Conservation (phyloP, 805 yeast genomes). For the Lipomyces yamanashiensis region DNA sequence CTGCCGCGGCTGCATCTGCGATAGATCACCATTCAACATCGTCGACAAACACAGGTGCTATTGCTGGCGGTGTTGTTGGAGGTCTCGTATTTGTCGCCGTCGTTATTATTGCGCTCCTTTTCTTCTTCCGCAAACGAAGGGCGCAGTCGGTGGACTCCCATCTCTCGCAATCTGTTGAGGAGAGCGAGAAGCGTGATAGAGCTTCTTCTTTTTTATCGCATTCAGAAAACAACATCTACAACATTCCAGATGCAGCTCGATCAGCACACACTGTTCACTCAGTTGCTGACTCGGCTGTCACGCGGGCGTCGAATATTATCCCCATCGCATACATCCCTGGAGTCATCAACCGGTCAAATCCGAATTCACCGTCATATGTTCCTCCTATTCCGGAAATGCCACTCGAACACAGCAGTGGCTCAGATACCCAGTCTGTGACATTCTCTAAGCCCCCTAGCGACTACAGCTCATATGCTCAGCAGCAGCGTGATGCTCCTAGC, state of each 20-base stretch:
- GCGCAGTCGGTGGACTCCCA: slow-evolving; percentile 42
- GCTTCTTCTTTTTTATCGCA: not conserved
- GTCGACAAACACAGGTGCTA: slow-evolving; percentile 53
- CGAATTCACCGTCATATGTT: slow-evolving; percentile 27
- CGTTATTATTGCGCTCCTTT: slow-evolving; percentile 47
- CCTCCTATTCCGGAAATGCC: slow-evolving; percentile 41
- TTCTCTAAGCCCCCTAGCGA: not conserved
- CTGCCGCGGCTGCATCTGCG: not conserved
- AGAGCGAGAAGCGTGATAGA: slow-evolving; percentile 5
- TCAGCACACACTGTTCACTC: slow-evolving; percentile 42
- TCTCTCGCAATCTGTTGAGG: not conserved
- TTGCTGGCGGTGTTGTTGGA: slow-evolving; percentile 76
- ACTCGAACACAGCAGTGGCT: slow-evolving; percentile 7
- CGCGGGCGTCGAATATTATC: slow-evolving; percentile 61
- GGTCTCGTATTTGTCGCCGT: slow-evolving; percentile 55
- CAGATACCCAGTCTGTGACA: not conserved
- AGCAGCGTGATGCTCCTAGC: not conserved
- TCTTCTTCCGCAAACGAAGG: slow-evolving; percentile 47
- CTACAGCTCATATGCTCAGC: not conserved
- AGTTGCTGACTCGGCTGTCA: slow-evolving; percentile 66
- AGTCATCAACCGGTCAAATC: slow-evolving; percentile 52
- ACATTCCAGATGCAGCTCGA: slow-evolving; percentile 30
- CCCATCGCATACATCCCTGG: slow-evolving; percentile 60
- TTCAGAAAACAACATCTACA: not conserved
- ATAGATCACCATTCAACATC: not conserved